Evolutionary conservation across 2,329 filamentous ascomycete genomes (phyloP).

Genomic region (Sporothrix protearum): DNA sequence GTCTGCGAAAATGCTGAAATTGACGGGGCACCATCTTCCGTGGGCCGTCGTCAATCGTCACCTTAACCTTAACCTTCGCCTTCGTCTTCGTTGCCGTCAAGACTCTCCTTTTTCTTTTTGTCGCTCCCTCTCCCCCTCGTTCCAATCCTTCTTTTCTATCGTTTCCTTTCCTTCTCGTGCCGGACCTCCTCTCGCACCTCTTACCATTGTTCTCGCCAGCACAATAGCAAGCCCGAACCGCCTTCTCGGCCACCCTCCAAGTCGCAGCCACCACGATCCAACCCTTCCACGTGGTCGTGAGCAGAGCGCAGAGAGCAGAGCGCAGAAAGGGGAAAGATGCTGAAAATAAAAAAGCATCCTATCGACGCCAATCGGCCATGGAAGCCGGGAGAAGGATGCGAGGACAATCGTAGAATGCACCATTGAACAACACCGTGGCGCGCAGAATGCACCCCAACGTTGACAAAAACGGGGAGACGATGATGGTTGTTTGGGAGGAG

Average conservation of each 20-base stretch:
- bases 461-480: neutral
- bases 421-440: neutral
- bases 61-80: too few species aligned
- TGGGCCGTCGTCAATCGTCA: too few species aligned
- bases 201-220: neutral
- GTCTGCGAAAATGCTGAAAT: too few species aligned
- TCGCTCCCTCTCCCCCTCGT: neutral
- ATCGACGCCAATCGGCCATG: neutral
- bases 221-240: conserved; percentile 11
- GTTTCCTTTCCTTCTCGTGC: neutral
- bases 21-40: too few species aligned
- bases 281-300: neutral
- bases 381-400: neutral
- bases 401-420: neutral
- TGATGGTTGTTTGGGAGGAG: neutral
- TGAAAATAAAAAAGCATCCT: neutral
- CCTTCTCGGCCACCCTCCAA: too few species aligned
- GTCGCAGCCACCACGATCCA: neutral
- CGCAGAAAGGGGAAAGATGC: neutral
- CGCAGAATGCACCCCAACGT: neutral
- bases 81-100: too few species aligned
- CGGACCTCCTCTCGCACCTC: neutral
- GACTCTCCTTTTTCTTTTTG: neutral
- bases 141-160: neutral
- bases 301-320: neutral